Conservation (phyloP, 2,329 filamentous ascomycete genomes). For the Claviceps citrina region DNA sequence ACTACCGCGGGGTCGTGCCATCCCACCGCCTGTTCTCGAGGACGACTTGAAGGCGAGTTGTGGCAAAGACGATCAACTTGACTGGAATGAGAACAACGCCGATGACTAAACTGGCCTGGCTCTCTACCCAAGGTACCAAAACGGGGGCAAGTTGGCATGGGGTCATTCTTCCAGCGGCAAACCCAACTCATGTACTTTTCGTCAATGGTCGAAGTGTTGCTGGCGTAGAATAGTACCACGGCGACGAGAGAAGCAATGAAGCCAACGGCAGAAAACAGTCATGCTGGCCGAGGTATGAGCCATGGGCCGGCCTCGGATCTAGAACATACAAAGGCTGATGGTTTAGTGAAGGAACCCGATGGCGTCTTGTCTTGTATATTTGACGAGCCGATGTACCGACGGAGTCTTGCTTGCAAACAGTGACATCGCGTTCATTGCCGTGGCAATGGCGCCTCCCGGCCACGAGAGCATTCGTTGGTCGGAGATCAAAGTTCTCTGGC, state of each 20-base stretch:
- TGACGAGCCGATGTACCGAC: constrained; percentile 22
- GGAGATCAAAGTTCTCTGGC: constrained; percentile 41
- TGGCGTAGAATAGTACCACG: constrained; percentile 41
- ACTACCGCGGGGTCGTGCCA: constrained; percentile 18
- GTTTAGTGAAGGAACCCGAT: not conserved
- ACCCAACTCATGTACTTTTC: constrained; percentile 48
- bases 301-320: constrained; percentile 11
- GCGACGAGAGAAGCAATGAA: constrained; percentile 31
- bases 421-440: constrained; percentile 31
- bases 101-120: constrained; percentile 37
- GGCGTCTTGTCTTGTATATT: not conserved
- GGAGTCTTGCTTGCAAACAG: constrained; percentile 33
- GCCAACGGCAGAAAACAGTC: constrained; percentile 15
- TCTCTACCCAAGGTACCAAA: constrained; percentile 44
- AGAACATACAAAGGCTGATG: too few species aligned
- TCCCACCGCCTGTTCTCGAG: constrained; percentile 25
- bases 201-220: constrained; percentile 34
- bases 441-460: constrained; percentile 35
- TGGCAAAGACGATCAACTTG: constrained; percentile 32
- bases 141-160: constrained; percentile 36
- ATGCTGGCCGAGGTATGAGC: constrained; percentile 12
- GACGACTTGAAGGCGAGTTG: constrained; percentile 29
- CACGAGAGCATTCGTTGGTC: constrained; percentile 40
- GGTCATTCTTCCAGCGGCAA: constrained; percentile 42
- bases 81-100: constrained; percentile 41